Evolutionary conservation across 2,329 filamentous ascomycete species (phyloP), one percentile per base, ranked within the genome.

Genomic region (Talaromyces sp.): DNA sequence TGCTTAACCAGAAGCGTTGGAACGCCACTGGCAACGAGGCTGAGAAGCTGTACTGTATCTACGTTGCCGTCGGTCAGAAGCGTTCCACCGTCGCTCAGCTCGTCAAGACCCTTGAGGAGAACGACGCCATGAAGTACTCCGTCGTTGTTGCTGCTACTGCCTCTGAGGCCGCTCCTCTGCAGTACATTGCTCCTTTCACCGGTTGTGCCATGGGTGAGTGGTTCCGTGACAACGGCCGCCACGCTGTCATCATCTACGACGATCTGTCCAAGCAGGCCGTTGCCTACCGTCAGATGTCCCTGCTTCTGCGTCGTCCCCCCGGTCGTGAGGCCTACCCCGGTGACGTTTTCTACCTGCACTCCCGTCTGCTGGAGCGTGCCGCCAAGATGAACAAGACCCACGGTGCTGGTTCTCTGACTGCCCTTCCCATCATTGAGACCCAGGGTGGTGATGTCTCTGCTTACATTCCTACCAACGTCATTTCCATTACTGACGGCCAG

Each of bases 401-500:
- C 75, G 91, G 92, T 74, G 91, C 90, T 80, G 94, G 94, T 76
- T 97, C 93, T 69, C 86, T 97, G 80, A 99, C 94, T 79, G 93
- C 94, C 65, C 89, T 99, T 60, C 94, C 94, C 75, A 77, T 97
- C 80, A 97, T 99, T 77, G 94, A 99, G 86, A 99, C 94, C 77
- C 94, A 97, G 86, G 94, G 94, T 86, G 94, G 94, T 90, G 94
- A 99, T 81, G 94, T 99, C 74, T 97, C 94, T 70, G 94, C 94
- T 70, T 99, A 97, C 82, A 97, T 99, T 86, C 94, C 94, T 72
- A 99, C 94, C 82, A 99, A 97, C 85, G 94, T 97, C 82, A 99
- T 99, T 86, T 97, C 93, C 78, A 99, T 99, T 76, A 99, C 94
- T 70, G 94, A 97, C 74, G 94, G 94, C 63, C 94, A 99, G 84